A percentile compares a stretch with the other conserved stretches of the same genome.
Conservation (phyloP, 129 eudicot species). For the Scalesia atractyloides region DNA sequence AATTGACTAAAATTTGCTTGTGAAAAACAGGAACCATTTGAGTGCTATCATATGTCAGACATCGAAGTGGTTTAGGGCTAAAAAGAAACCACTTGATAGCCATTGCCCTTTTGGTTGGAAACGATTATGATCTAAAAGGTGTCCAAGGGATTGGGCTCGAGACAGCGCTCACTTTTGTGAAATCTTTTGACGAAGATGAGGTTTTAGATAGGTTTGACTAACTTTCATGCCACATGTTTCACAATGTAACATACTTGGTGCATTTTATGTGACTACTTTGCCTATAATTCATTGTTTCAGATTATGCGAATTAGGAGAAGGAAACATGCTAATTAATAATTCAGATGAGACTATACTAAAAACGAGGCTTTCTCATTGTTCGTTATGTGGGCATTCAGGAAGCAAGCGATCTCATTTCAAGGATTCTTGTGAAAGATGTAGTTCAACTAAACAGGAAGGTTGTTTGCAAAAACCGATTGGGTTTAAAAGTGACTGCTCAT, state of each 20-base stretch:
- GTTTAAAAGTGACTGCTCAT: conserved; percentile 65
- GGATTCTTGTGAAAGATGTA: neutral
- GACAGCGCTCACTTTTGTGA: conserved; percentile 83
- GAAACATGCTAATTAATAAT: conserved; percentile 30
- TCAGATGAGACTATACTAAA: conserved; percentile 40
- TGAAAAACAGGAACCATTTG: conserved; percentile 76
- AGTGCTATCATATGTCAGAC: conserved; percentile 77
- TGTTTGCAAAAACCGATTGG: conserved; percentile 63
- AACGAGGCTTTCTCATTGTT: conserved; percentile 65
- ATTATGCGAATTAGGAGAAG: conserved; percentile 63
- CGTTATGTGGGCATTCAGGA: conserved; percentile 38
- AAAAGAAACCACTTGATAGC: conserved; percentile 87
- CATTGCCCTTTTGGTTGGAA: conserved; percentile 88
- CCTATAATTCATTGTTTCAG: conserved; percentile 34
- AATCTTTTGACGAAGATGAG: conserved; percentile 68
- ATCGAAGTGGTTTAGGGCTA: conserved; percentile 83
- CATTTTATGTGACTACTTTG: no score
- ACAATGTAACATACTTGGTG: conserved; percentile 38
- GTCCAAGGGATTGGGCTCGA: conserved; percentile 83
- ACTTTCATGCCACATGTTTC: neutral
- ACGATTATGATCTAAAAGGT: conserved; percentile 71
- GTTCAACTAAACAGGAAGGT: conserved; percentile 37
- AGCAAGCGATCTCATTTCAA: no score
- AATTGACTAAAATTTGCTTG: no score
- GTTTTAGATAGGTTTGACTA: conserved; percentile 62